These are phyloP conservation scores for Corynascus novoguineensis DNA, from an alignment of 495 filamentous ascomycete genomes.

Conservation along the genomic window DNA sequence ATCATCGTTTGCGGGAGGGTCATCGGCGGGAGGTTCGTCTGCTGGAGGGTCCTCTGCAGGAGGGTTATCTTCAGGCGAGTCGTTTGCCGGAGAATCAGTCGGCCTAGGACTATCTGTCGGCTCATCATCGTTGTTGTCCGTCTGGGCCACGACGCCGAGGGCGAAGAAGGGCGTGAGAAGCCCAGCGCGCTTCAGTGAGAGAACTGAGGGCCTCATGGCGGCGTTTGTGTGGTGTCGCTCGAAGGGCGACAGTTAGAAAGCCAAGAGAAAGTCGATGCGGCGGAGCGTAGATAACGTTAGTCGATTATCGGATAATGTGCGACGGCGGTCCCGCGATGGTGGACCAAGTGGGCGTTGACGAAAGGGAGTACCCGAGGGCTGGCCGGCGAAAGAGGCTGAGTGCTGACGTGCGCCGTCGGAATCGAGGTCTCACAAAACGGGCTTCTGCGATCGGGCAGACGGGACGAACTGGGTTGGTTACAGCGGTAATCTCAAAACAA, in stretches of 20 bases:
- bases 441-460: conserved; percentile 4
- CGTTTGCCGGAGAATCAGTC: too few species aligned
- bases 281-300: neutral
- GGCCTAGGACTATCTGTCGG: too few species aligned
- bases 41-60: neutral
- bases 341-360: neutral
- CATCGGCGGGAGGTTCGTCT: neutral
- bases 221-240: neutral
- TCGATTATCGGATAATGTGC: neutral
- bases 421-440: conserved; percentile 13
- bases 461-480: neutral
- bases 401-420: conserved; percentile 17
- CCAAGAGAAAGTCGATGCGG: neutral
- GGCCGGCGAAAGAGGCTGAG: conserved; percentile 1
- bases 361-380: neutral
- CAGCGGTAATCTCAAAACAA: conserved; percentile 15
- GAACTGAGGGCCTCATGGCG: conserved; percentile 25
- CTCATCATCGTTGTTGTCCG: conserved; percentile 13
- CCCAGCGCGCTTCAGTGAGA: conserved; percentile 34
- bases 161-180: conserved; percentile 32
- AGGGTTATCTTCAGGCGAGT: conserved; percentile 2
- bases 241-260: neutral
- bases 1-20: too few species aligned
- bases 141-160: conserved; percentile 33
- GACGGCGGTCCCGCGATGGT: neutral